These are phyloP conservation scores for Ensete glaucum DNA, from an alignment of 176 grass and related monocot species.

Conservation along the genomic window DNA sequence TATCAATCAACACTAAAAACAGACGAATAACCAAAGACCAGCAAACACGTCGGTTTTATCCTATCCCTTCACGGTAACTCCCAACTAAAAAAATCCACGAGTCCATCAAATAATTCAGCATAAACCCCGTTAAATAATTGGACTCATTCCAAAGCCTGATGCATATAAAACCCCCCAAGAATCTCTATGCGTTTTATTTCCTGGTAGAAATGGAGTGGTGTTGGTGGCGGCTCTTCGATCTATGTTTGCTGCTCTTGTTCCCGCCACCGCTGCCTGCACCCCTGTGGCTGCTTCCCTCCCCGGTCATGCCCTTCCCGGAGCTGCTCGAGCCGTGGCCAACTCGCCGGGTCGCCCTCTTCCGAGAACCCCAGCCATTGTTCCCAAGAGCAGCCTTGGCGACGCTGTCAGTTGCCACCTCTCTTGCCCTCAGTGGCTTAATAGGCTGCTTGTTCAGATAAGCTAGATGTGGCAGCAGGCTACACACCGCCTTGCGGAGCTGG, in stretches of 20 bases:
- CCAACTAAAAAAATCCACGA: no score
- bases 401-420: slow-evolving; percentile 53
- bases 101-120: no score
- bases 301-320: neutral
- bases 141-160: neutral
- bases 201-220: neutral
- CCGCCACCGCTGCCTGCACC: neutral
- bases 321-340: slow-evolving; percentile 23
- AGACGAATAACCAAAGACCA: no score
- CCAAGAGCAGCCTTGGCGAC: slow-evolving; percentile 78
- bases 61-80: no score
- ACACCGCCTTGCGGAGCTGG: slow-evolving; percentile 48
- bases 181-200: neutral
- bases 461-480: slow-evolving; percentile 55
- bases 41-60: no score
- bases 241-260: slow-evolving; percentile 4
- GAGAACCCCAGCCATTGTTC: slow-evolving; percentile 28
- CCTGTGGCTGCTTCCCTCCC: slow-evolving; percentile 15
- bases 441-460: slow-evolving; percentile 77
- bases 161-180: neutral
- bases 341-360: slow-evolving; percentile 32
- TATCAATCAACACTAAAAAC: no score
- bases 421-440: slow-evolving; percentile 48
- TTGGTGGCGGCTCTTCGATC: slow-evolving; percentile 7
- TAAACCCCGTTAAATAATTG: no score